phyloP scores from a whole-genome alignment of 495 filamentous ascomycete species.

The Pseudotulostoma volvatum region DNA sequence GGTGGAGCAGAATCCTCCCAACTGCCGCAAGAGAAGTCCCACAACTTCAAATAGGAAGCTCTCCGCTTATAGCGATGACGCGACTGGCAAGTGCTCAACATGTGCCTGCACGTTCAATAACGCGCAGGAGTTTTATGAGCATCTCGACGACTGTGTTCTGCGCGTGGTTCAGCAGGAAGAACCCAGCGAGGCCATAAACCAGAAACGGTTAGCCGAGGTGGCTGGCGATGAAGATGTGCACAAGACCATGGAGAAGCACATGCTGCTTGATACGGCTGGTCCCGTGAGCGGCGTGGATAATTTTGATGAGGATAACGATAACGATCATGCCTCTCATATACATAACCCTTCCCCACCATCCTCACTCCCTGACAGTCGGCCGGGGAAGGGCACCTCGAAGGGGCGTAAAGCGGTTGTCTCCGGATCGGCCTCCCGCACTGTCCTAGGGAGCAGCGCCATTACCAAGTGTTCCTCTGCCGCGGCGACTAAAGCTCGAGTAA shows the following conservation, averaged over 20 bases:
- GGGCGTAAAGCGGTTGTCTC: constrained; percentile 19
- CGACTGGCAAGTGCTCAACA: constrained; percentile 89
- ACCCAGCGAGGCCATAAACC: constrained; percentile 90
- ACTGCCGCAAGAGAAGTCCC: constrained; percentile 76
- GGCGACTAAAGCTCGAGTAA: constrained; percentile 23
- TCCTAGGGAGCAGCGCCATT: constrained; percentile 33
- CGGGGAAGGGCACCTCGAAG: constrained; percentile 34
- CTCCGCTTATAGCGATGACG: constrained; percentile 48
- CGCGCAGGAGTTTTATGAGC: constrained; percentile 97
- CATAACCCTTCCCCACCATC: constrained; percentile 35
- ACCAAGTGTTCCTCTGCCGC: constrained; percentile 27
- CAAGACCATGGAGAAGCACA: constrained; percentile 71
- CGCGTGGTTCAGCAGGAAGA: constrained; percentile 96
- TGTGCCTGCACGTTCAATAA: constrained; percentile 83
- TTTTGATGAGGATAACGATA: constrained; percentile 32
- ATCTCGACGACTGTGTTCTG: constrained; percentile 95
- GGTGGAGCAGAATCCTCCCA: constrained; percentile 90
- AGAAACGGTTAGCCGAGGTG: constrained; percentile 64
- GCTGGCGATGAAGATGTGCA: constrained; percentile 68
- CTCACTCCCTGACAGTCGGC: constrained; percentile 15
- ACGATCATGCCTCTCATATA: constrained; percentile 47
- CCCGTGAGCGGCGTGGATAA: constrained; percentile 19
- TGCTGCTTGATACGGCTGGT: constrained; percentile 44
- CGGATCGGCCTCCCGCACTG: constrained; percentile 20
- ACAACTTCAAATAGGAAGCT: constrained; percentile 34